Evolutionary conservation across 495 filamentous ascomycete genomes (phyloP), one percentile per base, ranked within the genome.

Genomic region (Hypoxylon perforatum): DNA sequence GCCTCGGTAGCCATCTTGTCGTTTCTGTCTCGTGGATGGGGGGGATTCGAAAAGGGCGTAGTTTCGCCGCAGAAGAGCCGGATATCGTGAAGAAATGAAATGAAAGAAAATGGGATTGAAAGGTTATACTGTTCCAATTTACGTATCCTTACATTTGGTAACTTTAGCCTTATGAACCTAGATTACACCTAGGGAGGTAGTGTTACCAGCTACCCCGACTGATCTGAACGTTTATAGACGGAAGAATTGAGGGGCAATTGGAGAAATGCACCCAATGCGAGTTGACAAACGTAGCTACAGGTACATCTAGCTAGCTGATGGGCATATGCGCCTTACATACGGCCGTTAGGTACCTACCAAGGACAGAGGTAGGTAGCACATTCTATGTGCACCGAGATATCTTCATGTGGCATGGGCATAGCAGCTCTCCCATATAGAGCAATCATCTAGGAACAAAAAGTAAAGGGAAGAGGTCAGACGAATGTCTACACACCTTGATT

Each of bases 211-310:
- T 67, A 64, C 55, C 59, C 51, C 41, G 51, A 54, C 50, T 15
- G 48, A 42, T 19, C 47, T 18, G 12, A 33, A 47, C 28, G 28
- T 57, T 58, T 33, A 70, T 67, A 38, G 55, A 61, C 71, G 75
- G 73, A 73, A 76, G 61, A 75, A 76, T 73, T 72, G 76, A 77
- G 75, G 76, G 76, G 76, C 61, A 74, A 41, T 64, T 73, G 62
- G 72, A 52, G 55, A 61, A 66, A 38, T 12, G 5, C 4, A 47
- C 36, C 53, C 17, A 61, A 53, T 50, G 23, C 30, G 30, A 35
- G 11, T 5, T 5, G 30, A 63, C 3, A 35, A 22, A 41, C 36
- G 28, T 35, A 46, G 5, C 6, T 52, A 42, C 33, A 38, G 8
- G 9, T 3, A 38, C 35, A 38, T 22, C 18, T 10, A 33, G n/a